These are phyloP conservation scores for Colletotrichum sp. DNA, from an alignment of 2,329 filamentous ascomycete genomes.

Conservation along the genomic window DNA sequence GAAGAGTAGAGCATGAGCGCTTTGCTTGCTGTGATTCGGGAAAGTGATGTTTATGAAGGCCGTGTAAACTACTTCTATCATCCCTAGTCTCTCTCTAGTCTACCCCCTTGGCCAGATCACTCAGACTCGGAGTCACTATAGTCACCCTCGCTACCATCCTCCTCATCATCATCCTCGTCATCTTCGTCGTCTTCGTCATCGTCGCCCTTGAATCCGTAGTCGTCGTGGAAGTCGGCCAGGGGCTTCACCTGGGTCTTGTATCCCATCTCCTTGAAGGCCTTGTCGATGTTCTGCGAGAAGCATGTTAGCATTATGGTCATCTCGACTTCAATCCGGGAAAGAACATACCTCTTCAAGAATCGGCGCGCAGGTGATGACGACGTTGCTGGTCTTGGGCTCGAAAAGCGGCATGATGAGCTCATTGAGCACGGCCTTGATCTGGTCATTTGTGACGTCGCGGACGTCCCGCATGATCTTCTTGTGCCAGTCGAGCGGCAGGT, in stretches of 20 bases:
- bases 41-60: background rate
- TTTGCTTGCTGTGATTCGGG: background rate
- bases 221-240: conserved; percentile 83
- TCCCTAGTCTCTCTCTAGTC: background rate
- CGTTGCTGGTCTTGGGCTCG: conserved; percentile 77
- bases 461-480: conserved; percentile 79
- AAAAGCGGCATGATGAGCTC: conserved; percentile 83
- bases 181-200: conserved; percentile 65
- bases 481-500: conserved; percentile 78
- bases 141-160: conserved; percentile 49
- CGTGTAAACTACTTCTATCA: background rate
- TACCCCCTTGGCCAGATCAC: conserved; percentile 9
- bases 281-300: conserved; percentile 68
- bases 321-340: background rate
- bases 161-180: conserved; percentile 62
- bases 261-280: conserved; percentile 74
- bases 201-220: conserved; percentile 78
- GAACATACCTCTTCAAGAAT: conserved; percentile 80
- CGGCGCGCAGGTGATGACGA: conserved; percentile 87
- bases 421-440: conserved; percentile 77
- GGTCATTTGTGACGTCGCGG: conserved; percentile 73
- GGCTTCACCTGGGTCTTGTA: conserved; percentile 80
- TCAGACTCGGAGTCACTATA: conserved; percentile 38
- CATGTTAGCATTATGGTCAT: background rate
- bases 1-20: background rate